Evolutionary conservation across 768 basidiomycete species (phyloP).

Genomic region (Mycena indigotica): DNA sequence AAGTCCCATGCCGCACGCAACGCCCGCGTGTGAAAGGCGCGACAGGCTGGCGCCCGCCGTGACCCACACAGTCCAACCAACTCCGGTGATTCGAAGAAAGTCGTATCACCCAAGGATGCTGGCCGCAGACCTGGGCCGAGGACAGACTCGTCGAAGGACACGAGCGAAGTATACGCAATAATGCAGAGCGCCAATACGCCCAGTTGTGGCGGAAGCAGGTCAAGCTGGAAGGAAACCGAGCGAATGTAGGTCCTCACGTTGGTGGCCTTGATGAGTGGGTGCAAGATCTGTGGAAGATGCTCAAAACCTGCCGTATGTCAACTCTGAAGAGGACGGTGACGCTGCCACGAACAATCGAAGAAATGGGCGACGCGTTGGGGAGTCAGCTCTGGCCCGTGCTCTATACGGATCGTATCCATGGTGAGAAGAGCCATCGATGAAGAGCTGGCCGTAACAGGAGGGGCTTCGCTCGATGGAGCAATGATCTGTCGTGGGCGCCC

Average conservation of each 20-base stretch:
- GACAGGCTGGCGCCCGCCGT: not conserved
- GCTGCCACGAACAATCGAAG: conserved; percentile 15
- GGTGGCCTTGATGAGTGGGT: conserved; percentile 1
- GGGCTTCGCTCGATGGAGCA: not conserved
- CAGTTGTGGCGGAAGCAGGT: not conserved
- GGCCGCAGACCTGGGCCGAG: conserved; percentile 11
- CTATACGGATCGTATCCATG: not conserved
- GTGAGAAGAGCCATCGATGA: not conserved
- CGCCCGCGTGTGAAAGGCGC: conserved; percentile 2
- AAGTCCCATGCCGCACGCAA: conserved; percentile 11
- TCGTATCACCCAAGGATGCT: not conserved
- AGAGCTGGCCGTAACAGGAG: not conserved
- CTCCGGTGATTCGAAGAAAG: conserved; percentile 3
- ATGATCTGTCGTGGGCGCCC: not conserved
- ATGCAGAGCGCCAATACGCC: not conserved
- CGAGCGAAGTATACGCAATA: conserved; percentile 4
- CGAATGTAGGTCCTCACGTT: not conserved
- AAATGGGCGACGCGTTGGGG: conserved; percentile 5
- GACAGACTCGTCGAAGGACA: conserved; percentile 6
- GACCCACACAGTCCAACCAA: conserved; percentile 1
- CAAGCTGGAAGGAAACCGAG: not conserved
- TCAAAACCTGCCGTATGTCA: not conserved
- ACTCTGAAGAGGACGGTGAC: not conserved
- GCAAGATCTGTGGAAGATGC: not conserved
- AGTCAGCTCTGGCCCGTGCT: conserved; percentile 7